Base-by-base conservation (phyloP, 2,329 filamentous ascomycete genomes). In the Sclerotinia spermophila region DNA sequence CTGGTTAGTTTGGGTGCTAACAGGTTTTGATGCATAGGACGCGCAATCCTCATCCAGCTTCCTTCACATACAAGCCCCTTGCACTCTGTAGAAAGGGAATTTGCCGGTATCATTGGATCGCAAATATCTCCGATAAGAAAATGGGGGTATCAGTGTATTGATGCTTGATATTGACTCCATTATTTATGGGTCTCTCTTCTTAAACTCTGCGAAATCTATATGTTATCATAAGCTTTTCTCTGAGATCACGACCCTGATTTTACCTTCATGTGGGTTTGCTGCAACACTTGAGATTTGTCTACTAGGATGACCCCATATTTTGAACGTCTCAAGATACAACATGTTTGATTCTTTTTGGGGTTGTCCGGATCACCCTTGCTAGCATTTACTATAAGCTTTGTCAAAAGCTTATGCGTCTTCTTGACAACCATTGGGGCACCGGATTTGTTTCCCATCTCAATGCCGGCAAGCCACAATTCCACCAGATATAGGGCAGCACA, bases 401-500 rank as follows among this genome's bases (percentile, higher is more conserved):
- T 13, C 5, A 17, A 27, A 60, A 40, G 35, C 24, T 40, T 59
- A 38, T 6, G 33, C 15, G 17, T 53, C n/a, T 42, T 66, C 30
- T 35, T 35, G 27, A 30, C 17, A 66, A 19, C 35, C 33, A 42
- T n/a, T 24, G 35, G 35, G 35, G 27, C 45, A 42, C 45, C 45
- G 45, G 33, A 30, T 66, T 55, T n/a, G 15, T 42, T 53, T 40
- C 62, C 61, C 33, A 65, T 38, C 33, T 38, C 15, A 51, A 65
- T 11, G 5, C 24, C 44, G 15, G 44, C 61, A 65, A 65, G 61
- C 61, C 61, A 64, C 61, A 51, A 27, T 51, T 27, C 61, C 44
- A 65, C 61, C 45, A 65, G 15, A 65, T 51, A 38, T 65, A 65
- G 61, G 44, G 61, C 61, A 65, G 44, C 61, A 27, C 44, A 65